phyloP scores from a whole-genome alignment of 73 alveolate genomes.

The Uronychia setigera region DNA sequence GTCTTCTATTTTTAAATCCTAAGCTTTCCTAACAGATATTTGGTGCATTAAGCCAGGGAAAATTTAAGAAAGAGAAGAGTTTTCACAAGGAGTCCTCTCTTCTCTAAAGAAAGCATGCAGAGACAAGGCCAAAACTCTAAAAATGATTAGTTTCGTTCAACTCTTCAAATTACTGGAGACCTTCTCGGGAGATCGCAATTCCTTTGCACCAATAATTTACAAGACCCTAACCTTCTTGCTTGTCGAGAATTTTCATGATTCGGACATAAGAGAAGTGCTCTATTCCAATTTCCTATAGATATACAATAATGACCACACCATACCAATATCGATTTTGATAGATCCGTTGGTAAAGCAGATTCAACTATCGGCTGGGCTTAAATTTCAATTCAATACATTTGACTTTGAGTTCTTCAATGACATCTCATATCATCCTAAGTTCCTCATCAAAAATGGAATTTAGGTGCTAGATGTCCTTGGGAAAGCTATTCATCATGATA shows the following conservation, averaged over 20 bases:
- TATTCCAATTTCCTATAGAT: conserved; percentile 70
- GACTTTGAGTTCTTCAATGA: conserved; percentile 80
- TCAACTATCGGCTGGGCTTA: conserved; percentile 40
- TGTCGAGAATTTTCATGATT: conserved; percentile 84
- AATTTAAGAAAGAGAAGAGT: conserved; percentile 52
- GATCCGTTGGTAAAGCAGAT: conserved; percentile 90
- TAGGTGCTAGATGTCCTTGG: conserved; percentile 81
- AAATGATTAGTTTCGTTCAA: conserved; percentile 13
- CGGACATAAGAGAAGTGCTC: conserved; percentile 85
- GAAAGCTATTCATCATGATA: conserved; percentile 69
- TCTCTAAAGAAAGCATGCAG: conserved; percentile 68
- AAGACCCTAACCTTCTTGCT: conserved; percentile 85
- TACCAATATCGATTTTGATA: conserved; percentile 89
- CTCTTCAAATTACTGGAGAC: conserved; percentile 49
- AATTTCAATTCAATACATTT: conserved; percentile 66
- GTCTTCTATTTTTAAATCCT: too few species aligned
- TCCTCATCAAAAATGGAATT: conserved; percentile 75
- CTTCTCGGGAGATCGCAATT: conserved; percentile 85
- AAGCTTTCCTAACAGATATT: conserved; percentile 51
- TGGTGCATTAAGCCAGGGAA: conserved; percentile 62
- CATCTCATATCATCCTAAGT: conserved; percentile 84
- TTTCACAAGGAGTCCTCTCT: conserved; percentile 41
- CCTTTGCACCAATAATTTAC: conserved; percentile 88
- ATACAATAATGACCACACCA: conserved; percentile 71
- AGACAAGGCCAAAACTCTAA: conserved; percentile 42